Evolutionary conservation across 179 eudicot genomes (phyloP).

Genomic region (Pouteria campechiana): DNA sequence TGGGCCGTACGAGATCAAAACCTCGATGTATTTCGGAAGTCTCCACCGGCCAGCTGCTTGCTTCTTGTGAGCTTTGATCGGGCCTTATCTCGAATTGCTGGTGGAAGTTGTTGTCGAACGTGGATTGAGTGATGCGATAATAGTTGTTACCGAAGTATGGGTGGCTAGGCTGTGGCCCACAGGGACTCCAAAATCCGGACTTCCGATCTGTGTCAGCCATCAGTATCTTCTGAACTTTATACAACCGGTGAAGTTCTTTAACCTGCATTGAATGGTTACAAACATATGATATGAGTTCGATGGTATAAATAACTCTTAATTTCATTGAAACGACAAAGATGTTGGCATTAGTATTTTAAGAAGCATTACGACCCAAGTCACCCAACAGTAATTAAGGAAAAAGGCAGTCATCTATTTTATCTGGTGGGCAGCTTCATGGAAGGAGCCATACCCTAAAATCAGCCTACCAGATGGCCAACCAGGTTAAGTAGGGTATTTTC

Average conservation of each 20-base stretch:
- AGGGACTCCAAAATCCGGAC: neutral
- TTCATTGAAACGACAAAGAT: neutral
- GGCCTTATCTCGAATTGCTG: neutral
- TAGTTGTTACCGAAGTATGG: neutral
- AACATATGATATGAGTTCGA: too few species aligned
- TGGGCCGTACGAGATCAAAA: constrained; percentile 10
- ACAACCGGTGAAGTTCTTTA: constrained; percentile 41
- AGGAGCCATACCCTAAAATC: too few species aligned
- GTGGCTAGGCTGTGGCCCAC: too few species aligned
- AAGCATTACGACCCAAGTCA: too few species aligned
- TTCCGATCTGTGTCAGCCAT: constrained; percentile 15
- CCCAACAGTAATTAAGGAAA: too few species aligned
- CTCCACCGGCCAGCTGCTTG: constrained; percentile 16
- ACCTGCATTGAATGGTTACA: constrained; percentile 21
- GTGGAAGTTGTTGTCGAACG: neutral
- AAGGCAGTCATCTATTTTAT: too few species aligned
- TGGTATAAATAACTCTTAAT: neutral
- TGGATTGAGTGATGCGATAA: neutral
- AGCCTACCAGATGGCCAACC: too few species aligned
- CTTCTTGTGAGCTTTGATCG: neutral
- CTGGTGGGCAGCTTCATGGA: too few species aligned
- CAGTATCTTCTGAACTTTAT: constrained; percentile 30
- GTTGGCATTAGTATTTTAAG: neutral
- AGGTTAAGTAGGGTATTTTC: too few species aligned
- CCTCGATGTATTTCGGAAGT: neutral